Base-by-base conservation (phyloP, 495 filamentous ascomycete species). In the Aspergillus panamensis region DNA sequence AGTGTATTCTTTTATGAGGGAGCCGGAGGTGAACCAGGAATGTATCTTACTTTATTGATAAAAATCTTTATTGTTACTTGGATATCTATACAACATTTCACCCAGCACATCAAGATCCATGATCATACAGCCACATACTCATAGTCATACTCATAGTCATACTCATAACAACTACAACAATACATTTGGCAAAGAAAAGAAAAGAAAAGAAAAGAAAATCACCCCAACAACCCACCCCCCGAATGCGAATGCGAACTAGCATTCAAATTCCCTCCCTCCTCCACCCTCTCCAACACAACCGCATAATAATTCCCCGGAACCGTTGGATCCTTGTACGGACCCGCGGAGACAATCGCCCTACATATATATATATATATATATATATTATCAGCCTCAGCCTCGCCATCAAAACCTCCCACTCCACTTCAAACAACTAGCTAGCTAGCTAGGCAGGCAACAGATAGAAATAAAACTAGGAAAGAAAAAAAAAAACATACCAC, bases 231-330 rank as follows among this genome's bases (percentile, higher is more conserved):
- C 9, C 17, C 42, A 10, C n/a, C 20, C 17, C 17, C 19, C 9
- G 16, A 45, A 32, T 37, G 25, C 51, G 37, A 14, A 20, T 6
- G 7, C 40, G 25, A 39, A 19, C 33, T 10, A n/a, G n/a, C n/a
- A 44, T 20, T 17, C 17, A 10, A 20, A 39, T 8, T 31, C 20
- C 14, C 48, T 16, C 45, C 12, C 42, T 57, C 48, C 40, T 50
- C 39, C 5, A 43, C 55, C 59, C 74, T 71, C 58, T 78, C 73
- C 49, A 78, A 20, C 12, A 78, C 66, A 25, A 78, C 73, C 6
- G 75, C 75, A 55, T 75, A 78, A 51, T 73, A 78, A 49, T 72
- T 77, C 19, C 73, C 75, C 51, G 72, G 67, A 43, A 73, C 72
- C 0, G 69, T 69, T 0, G 68, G 70, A 63, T 77, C 73, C 57